phyloP scores from a whole-genome alignment of 2,329 filamentous ascomycete genomes.

The Xylariaceae sp. region DNA sequence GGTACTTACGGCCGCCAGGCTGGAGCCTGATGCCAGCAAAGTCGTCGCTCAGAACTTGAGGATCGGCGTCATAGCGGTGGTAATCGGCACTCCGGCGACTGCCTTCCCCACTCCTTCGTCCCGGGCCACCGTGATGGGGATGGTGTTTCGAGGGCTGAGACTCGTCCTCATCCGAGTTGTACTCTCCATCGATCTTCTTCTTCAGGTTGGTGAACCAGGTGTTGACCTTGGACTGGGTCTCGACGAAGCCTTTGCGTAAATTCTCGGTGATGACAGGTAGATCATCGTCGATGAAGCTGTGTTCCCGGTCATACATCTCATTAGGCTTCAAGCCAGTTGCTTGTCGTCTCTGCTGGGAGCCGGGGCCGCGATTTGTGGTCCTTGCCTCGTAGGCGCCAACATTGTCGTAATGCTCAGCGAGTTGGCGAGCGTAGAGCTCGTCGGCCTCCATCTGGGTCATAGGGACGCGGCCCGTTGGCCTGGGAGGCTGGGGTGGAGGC shows the following conservation, averaged over 20 bases:
- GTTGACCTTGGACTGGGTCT: constrained; percentile 92
- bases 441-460: constrained; percentile 85
- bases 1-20: constrained; percentile 58
- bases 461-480: constrained; percentile 61
- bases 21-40: constrained; percentile 71
- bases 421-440: constrained; percentile 85
- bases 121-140: constrained; percentile 15
- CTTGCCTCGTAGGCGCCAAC: constrained; percentile 56
- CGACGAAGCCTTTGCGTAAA: constrained; percentile 87
- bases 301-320: constrained; percentile 66
- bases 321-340: constrained; percentile 54
- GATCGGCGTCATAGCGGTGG: constrained; percentile 91
- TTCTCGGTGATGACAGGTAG: constrained; percentile 91
- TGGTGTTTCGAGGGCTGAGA: constrained; percentile 34
- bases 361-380: constrained; percentile 44
- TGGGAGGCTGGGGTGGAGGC: constrained; percentile 78
- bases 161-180: constrained; percentile 66
- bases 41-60: constrained; percentile 83
- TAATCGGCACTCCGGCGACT: constrained; percentile 79
- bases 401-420: constrained; percentile 85
- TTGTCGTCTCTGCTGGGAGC: constrained; percentile 39
- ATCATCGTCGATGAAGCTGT: constrained; percentile 94
- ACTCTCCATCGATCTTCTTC: constrained; percentile 90
- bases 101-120: constrained; percentile 57
- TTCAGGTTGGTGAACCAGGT: constrained; percentile 87